These are phyloP conservation scores for Rhododendron griersonianum DNA, from an alignment of 148 eudicot genomes.

Conservation along the genomic window DNA sequence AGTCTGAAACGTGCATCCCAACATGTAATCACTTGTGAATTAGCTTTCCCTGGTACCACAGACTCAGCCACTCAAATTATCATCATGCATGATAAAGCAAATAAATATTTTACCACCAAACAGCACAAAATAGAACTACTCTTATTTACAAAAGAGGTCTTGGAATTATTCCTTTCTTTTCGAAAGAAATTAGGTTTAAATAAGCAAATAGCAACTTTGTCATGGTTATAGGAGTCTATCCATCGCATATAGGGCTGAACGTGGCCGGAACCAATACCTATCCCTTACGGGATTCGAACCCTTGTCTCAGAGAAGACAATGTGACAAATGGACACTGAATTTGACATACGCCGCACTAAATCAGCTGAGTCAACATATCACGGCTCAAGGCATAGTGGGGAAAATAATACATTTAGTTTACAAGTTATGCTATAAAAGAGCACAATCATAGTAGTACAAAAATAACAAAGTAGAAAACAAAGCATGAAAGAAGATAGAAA, in stretches of 20 bases:
- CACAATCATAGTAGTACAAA: not conserved
- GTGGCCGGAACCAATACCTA: not conserved
- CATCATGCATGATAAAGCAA: not conserved
- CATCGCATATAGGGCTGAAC: not conserved
- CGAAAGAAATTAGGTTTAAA: too few relatives aligned
- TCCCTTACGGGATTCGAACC: too few relatives aligned
- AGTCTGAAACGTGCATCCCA: not conserved
- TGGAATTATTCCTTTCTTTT: too few relatives aligned
- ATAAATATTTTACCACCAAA: not conserved
- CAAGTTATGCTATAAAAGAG: not conserved
- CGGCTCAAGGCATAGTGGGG: not conserved
- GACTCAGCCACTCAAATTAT: not conserved
- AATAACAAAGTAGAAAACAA: not conserved
- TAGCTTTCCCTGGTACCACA: not conserved
- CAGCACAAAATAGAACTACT: not conserved
- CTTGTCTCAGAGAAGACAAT: not conserved
- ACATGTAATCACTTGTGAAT: not conserved
- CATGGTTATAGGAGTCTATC: too few relatives aligned
- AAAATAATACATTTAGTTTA: not conserved
- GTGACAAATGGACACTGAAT: not conserved
- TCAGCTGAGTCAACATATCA: constrained; percentile 17
- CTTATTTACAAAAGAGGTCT: not conserved
- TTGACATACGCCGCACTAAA: not conserved
- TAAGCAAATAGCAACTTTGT: not conserved
- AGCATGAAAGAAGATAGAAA: not conserved